phyloP scores from a whole-genome alignment of 176 grass and related monocot species.

The Ampelocalamus luodianensis region DNA sequence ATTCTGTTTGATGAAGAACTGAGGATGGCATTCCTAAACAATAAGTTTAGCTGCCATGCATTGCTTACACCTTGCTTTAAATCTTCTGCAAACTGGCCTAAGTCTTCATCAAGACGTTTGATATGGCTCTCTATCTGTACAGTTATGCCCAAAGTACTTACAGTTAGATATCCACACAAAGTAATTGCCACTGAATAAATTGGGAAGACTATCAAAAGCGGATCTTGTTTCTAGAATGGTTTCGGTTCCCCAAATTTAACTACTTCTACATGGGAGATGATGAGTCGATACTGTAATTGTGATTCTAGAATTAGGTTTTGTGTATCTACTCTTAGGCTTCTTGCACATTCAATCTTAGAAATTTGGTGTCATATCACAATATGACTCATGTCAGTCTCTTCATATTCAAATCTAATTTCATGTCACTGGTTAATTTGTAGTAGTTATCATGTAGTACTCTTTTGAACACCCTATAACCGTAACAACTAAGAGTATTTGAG shows the following conservation, averaged over 20 bases:
- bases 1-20: conserved; percentile 27
- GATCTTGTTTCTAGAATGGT: background rate
- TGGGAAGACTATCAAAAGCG: background rate
- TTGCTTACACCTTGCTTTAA: conserved; percentile 82
- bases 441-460: background rate
- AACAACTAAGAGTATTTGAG: background rate
- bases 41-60: conserved; percentile 13
- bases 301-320: background rate
- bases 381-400: background rate
- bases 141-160: conserved; percentile 31
- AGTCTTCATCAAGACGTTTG: conserved; percentile 92
- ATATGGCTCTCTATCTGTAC: conserved; percentile 96
- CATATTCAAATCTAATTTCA: background rate
- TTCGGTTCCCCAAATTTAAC: background rate
- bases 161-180: conserved; percentile 23
- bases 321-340: background rate
- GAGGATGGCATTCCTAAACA: conserved; percentile 1
- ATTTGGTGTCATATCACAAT: background rate
- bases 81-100: conserved; percentile 91
- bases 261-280: background rate
- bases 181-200: background rate
- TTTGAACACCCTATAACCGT: conserved; percentile 16
- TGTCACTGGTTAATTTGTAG: background rate
- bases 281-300: background rate
- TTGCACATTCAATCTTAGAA: conserved; percentile 24